These are phyloP conservation scores for Xylaria sp. DNA, from an alignment of 2,329 filamentous ascomycete species.

Conservation along the genomic window DNA sequence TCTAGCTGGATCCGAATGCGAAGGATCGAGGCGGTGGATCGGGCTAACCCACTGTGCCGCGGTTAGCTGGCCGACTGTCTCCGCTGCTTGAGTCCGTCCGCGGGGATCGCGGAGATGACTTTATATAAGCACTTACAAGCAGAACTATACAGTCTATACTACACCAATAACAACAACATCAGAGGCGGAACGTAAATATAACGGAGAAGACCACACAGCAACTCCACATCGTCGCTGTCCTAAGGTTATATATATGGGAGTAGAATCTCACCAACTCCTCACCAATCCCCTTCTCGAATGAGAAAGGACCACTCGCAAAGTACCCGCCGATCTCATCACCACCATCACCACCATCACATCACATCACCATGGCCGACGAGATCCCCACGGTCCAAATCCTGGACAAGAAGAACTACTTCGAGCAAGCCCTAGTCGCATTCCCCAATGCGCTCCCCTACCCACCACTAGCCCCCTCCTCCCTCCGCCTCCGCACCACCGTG, in stretches of 20 bases:
- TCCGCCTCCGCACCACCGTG: constrained; percentile 47
- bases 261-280: neutral
- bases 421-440: constrained; percentile 44
- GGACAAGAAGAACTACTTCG: constrained; percentile 47
- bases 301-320: too few relatives aligned
- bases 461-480: constrained; percentile 44
- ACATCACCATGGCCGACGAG: constrained; percentile 42
- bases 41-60: constrained; percentile 19
- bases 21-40: constrained; percentile 10
- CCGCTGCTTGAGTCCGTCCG: neutral
- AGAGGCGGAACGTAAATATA: neutral
- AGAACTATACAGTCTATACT: too few relatives aligned
- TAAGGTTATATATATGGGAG: neutral
- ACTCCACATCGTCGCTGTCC: neutral
- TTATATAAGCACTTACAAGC: neutral
- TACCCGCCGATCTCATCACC: too few relatives aligned
- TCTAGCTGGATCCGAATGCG: constrained; percentile 18
- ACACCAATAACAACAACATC: too few relatives aligned
- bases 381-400: constrained; percentile 47
- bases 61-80: neutral
- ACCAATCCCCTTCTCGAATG: too few relatives aligned
- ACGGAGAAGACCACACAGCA: too few relatives aligned
- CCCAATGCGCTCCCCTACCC: constrained; percentile 43
- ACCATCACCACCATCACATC: constrained; percentile 2
- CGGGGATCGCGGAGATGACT: neutral